Evolutionary conservation across 169 alveolate species (phyloP), one percentile per base, ranked within the genome.

Genomic region (Theileria annulata): DNA sequence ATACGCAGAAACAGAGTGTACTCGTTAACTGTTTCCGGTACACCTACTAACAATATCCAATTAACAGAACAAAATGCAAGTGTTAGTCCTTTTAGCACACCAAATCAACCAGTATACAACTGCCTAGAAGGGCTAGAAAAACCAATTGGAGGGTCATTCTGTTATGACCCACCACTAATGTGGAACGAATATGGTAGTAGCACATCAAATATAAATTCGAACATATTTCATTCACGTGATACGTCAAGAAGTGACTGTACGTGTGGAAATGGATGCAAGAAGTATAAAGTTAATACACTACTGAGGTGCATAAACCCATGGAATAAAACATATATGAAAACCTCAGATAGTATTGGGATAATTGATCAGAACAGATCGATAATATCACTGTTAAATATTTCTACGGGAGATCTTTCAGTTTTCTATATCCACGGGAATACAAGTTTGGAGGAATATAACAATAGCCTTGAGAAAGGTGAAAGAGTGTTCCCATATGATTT

Each of bases 361-460:
- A n/a, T 81, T 30, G 88, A 81, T 60, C 67, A 81, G 76, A 71
- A 81, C 23, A 48, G 88, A 23, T 81, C 85, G 83, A 17, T 64
- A n/a, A 25, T 81, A 10, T 60, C 66, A 17, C 19, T 81, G 74
- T 64, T 81, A 59, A 25, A 51, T 48, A 10, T 28, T 2, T 76
- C 73, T 8, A 69, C 60, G 31, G 88, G 88, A 2, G 88, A 81
- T 31, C 47, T 81, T 49, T 42, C 77, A 12, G 85, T 81, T 19
- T 81, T 58, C 30, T 64, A 54, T 37, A 60, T 81, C 1, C 85
- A 63, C 28, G 70, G 51, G 8, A 69, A 54, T 23, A 58, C 71
- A 19, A 31, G 17, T 10, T 56, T 74, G 75, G 71, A 81, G 12
- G 25, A 30, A 1, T 81, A 70, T 42, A 54, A 27, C 5, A 79